Evolutionary conservation across 2,329 filamentous ascomycete species (phyloP).

Genomic region (Talaromyces sp.): DNA sequence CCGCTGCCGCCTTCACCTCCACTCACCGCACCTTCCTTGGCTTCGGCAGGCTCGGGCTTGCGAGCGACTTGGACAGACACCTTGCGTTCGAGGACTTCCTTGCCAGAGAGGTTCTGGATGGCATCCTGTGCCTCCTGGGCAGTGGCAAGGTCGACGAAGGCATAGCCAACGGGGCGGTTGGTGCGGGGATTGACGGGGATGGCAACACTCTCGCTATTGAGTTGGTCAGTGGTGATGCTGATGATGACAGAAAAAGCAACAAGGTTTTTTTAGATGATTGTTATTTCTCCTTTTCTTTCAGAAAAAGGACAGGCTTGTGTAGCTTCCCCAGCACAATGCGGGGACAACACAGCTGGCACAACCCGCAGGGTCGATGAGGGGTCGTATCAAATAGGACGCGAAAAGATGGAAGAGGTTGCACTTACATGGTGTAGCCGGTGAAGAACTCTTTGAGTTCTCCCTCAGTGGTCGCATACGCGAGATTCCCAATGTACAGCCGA

Average conservation of each 20-base stretch:
- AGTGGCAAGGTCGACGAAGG: slow-evolving; percentile 96
- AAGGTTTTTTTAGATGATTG: too few species aligned
- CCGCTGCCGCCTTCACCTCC: slow-evolving; percentile 66
- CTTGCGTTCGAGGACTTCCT: slow-evolving; percentile 97
- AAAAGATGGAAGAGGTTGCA: slow-evolving; percentile 24
- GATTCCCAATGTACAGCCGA: slow-evolving; percentile 99
- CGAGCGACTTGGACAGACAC: slow-evolving; percentile 97
- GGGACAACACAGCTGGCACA: background rate
- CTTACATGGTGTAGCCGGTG: slow-evolving; percentile 98
- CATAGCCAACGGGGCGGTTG: slow-evolving; percentile 95
- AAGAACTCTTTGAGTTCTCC: slow-evolving; percentile 99
- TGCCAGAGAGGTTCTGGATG: slow-evolving; percentile 90
- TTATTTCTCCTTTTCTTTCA: too few species aligned
- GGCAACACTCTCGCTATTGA: slow-evolving; percentile 86
- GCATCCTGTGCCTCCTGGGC: slow-evolving; percentile 91
- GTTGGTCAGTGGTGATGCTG: background rate
- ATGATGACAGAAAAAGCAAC: background rate
- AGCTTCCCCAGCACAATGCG: background rate
- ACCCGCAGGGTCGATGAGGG: background rate
- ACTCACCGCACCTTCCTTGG: slow-evolving; percentile 69
- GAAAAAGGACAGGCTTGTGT: background rate
- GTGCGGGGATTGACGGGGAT: slow-evolving; percentile 99
- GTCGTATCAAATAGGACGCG: background rate
- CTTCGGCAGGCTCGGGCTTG: slow-evolving; percentile 82
- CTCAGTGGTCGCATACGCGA: slow-evolving; percentile 99